Evolutionary conservation across 2,329 filamentous ascomycete species (phyloP), one percentile per base, ranked within the genome.

Genomic region (Venturiaceae sp.): DNA sequence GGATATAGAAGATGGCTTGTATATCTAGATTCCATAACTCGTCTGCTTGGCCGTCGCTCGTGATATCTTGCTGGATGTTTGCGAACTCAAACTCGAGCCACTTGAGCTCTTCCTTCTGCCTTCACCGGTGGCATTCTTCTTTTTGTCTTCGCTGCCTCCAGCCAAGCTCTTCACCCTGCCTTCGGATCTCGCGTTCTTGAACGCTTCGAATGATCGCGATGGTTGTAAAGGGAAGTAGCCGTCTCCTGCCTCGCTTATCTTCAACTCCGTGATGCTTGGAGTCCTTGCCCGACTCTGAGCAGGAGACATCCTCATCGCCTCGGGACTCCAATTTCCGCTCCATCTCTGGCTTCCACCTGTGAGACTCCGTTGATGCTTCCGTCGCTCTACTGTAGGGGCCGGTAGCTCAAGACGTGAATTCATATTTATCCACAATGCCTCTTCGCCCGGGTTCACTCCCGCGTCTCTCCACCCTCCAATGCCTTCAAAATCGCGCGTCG

Each of bases 351-450:
- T 57, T 3, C 55, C 39, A 32, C 55, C 55, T 11, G 55, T 57
- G 39, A 39, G 28, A 28, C 39, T 47, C 13, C 55, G 26, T 57
- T 46, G 44, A 53, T 58, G 57, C 23, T 46, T 36, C 37, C 57
- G 30, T 62, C 50, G 28, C 50, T 50, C 47, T 58, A 62, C 54
- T 53, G 59, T 47, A 34, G 58, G 47, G 26, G 65, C 62, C 1
- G 74, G 72, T 1, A 75, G 62, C 57, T 74, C 69, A 1, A 75
- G 65, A 14, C 73, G 62, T n/a, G 68, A 69, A 57, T 75, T 75
- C 62, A 75, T 73, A 58, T 69, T 68, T 64, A 75, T 71, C 74
- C 74, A 77, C 13, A 74, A 55, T 2, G 72, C 74, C 62, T 75
- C 73, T 46, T 76, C 74, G 5, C 74, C 72, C 1, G 71, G 69